phyloP scores from a whole-genome alignment of 345 rosid species.

The Balakata baccata region DNA sequence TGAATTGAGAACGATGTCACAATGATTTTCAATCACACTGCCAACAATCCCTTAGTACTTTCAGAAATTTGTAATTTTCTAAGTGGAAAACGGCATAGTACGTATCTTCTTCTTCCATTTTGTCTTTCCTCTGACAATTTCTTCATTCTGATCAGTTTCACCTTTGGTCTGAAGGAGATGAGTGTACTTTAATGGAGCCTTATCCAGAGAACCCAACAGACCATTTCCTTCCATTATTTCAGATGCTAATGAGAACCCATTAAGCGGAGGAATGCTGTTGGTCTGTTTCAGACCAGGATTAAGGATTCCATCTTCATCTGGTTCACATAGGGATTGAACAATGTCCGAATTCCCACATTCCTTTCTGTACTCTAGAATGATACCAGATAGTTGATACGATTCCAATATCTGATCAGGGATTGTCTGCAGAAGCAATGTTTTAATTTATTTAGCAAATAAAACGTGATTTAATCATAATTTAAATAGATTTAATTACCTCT shows the following conservation, averaged over 20 bases:
- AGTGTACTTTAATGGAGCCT: slow-evolving; percentile 36
- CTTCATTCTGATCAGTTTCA: slow-evolving; percentile 29
- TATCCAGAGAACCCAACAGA: slow-evolving; percentile 33
- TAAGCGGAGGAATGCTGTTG: slow-evolving; percentile 21
- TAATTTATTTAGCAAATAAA: too few species aligned
- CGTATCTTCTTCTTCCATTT: slow-evolving; percentile 46
- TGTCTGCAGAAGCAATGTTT: slow-evolving; percentile 28
- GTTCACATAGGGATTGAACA: slow-evolving; percentile 58
- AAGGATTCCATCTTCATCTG: slow-evolving; percentile 44
- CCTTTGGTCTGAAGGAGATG: slow-evolving; percentile 50
- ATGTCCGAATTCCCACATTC: slow-evolving; percentile 56
- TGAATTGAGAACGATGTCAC: neutral
- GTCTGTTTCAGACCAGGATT: slow-evolving; percentile 19
- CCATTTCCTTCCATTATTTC: slow-evolving; percentile 46
- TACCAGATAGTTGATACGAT: slow-evolving; percentile 41
- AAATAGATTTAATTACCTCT: slow-evolving; percentile 39
- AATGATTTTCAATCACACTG: neutral
- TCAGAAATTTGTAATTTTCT: neutral
- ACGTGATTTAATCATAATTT: too few species aligned
- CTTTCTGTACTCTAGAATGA: slow-evolving; percentile 49
- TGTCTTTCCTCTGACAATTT: slow-evolving; percentile 61
- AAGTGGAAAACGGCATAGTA: slow-evolving; percentile 22
- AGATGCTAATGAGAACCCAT: slow-evolving; percentile 40
- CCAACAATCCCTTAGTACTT: too few species aligned
- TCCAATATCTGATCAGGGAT: slow-evolving; percentile 52